phyloP scores from a whole-genome alignment of 225 moss, liverwort and hornwort genomes.

The Takakia lepidozioides region DNA sequence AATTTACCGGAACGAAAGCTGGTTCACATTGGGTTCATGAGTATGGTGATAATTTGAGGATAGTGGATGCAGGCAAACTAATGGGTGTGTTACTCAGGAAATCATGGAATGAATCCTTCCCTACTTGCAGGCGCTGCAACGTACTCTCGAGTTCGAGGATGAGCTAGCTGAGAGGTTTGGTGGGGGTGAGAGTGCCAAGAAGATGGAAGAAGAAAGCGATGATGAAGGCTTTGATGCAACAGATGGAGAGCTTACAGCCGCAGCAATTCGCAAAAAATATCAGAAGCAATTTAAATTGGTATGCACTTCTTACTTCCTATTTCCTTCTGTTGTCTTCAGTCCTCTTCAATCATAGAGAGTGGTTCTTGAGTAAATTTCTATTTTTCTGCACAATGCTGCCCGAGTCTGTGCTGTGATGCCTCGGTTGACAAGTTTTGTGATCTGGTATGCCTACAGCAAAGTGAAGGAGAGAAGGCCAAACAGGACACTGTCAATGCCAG shows the following conservation, averaged over 20 bases:
- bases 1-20: no score
- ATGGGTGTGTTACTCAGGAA: no score
- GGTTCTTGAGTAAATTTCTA: no score
- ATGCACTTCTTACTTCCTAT: neutral
- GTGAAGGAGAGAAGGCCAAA: slow-evolving; percentile 34
- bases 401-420: no score
- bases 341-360: no score
- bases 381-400: no score
- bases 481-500: slow-evolving; percentile 54
- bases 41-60: no score
- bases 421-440: slow-evolving; percentile 8
- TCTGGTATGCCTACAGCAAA: no score
- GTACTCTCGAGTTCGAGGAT: slow-evolving; percentile 96
- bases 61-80: no score
- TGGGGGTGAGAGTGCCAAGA: slow-evolving; percentile 60
- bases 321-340: no score
- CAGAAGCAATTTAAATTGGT: slow-evolving; percentile 94
- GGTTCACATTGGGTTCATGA: no score
- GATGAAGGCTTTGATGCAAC: slow-evolving; percentile 68
- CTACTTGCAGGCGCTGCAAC: slow-evolving; percentile 67
- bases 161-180: slow-evolving; percentile 98
- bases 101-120: no score
- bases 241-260: slow-evolving; percentile 88
- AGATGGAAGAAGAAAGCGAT: slow-evolving; percentile 79
- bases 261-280: slow-evolving; percentile 90